These are phyloP conservation scores for Scortechinia acanthostroma DNA, from an alignment of 2,329 filamentous ascomycete genomes.

Conservation along the genomic window DNA sequence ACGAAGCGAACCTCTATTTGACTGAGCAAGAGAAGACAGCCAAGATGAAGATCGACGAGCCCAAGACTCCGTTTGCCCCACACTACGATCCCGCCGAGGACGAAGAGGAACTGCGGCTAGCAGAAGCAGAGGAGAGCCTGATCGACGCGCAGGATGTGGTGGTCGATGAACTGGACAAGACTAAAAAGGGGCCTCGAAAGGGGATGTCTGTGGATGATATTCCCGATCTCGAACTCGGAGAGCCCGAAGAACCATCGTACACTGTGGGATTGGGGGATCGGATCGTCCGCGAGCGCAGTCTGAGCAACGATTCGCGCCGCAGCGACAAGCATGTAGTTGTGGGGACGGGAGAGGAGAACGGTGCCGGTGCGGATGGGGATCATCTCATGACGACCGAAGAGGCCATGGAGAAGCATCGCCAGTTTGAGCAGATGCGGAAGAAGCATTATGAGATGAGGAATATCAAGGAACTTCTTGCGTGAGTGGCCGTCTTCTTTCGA, in stretches of 20 bases:
- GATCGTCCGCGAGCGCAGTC: constrained; percentile 21
- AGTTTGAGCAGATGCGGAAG: constrained; percentile 87
- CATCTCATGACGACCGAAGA: constrained; percentile 51
- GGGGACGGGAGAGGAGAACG: constrained; percentile 49
- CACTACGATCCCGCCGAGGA: constrained; percentile 86
- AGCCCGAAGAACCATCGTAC: constrained; percentile 70
- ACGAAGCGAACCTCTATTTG: constrained; percentile 94
- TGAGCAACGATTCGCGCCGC: constrained; percentile 34
- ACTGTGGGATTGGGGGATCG: constrained; percentile 35
- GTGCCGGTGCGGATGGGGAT: constrained; percentile 53
- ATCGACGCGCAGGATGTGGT: constrained; percentile 12
- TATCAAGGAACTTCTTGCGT: constrained; percentile 69
- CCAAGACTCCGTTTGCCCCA: constrained; percentile 91
- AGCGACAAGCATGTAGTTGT: constrained; percentile 73
- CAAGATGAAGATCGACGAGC: constrained; percentile 98
- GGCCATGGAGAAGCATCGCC: constrained; percentile 81
- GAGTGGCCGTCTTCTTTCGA: background rate
- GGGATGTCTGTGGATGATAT: constrained; percentile 64
- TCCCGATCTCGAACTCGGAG: constrained; percentile 82
- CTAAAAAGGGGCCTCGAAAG: constrained; percentile 15
- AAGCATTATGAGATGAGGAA: constrained; percentile 98
- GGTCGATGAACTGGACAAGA: constrained; percentile 9
- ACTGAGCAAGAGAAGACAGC: constrained; percentile 91
- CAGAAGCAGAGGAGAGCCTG: constrained; percentile 54
- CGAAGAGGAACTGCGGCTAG: constrained; percentile 62